Conservation (phyloP, 805 yeast species). For the Barnettozyma californica region DNA sequence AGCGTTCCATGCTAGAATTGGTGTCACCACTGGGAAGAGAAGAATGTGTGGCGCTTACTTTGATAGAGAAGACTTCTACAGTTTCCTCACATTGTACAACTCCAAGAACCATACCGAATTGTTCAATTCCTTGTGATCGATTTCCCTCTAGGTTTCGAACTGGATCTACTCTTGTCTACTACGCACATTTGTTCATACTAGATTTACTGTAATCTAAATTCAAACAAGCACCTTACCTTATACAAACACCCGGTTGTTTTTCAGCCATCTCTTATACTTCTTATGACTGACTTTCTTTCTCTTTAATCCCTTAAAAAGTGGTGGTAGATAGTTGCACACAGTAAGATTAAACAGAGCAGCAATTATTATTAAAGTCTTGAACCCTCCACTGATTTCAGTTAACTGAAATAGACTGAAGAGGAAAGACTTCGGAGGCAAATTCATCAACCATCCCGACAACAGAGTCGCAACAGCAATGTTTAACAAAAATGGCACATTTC, state of each 20-base stretch:
- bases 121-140: slow-evolving; percentile 21
- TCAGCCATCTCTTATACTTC: slow-evolving; percentile 30
- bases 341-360: slow-evolving; percentile 46
- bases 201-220: neutral
- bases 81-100: slow-evolving; percentile 39
- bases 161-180: too few species aligned
- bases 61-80: slow-evolving; percentile 60
- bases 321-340: slow-evolving; percentile 30
- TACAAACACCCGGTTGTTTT: slow-evolving; percentile 13
- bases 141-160: too few species aligned
- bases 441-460: slow-evolving; percentile 51
- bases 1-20: slow-evolving; percentile 59
- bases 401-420: slow-evolving; percentile 73
- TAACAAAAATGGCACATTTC: slow-evolving; percentile 64
- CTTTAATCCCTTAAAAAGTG: slow-evolving; percentile 26
- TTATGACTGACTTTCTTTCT: slow-evolving; percentile 35
- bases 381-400: slow-evolving; percentile 48
- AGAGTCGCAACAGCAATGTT: slow-evolving; percentile 49
- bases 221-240: neutral
- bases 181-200: neutral
- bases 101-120: slow-evolving; percentile 41
- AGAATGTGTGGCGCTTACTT: slow-evolving; percentile 71
- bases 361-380: slow-evolving; percentile 46
- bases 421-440: slow-evolving; percentile 42
- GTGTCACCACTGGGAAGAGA: slow-evolving; percentile 58